Percentiles rank a stretch among this genome's conserved stretches.
Conservation (phyloP, 2,329 filamentous ascomycete species). For the Whalleya microplaca region DNA sequence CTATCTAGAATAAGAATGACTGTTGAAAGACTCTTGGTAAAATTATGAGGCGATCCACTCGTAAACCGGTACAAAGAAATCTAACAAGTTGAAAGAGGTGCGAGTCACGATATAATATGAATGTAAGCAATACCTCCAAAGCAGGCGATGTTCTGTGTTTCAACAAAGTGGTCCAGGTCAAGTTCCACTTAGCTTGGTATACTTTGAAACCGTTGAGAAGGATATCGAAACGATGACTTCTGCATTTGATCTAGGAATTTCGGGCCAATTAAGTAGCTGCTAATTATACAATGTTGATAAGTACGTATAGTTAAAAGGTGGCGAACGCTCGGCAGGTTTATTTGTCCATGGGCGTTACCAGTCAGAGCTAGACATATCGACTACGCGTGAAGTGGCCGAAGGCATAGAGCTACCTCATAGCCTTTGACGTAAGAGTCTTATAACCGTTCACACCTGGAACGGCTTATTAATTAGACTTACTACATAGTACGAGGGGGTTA, state of each 20-base stretch:
- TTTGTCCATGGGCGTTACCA: not conserved
- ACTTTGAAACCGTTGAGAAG: not conserved
- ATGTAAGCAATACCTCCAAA: not conserved
- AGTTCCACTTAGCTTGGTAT: not conserved
- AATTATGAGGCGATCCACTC: no score
- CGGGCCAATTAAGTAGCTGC: slow-evolving; percentile 11
- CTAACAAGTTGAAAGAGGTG: not conserved
- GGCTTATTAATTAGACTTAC: no score
- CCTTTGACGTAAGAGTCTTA: no score
- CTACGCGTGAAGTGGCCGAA: no score
- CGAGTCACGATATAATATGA: not conserved
- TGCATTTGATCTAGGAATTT: slow-evolving; percentile 2
- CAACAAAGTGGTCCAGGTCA: not conserved
- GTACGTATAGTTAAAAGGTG: no score
- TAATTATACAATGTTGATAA: slow-evolving; percentile 1
- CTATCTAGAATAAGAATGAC: not conserved
- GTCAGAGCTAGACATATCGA: no score
- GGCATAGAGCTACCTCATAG: no score
- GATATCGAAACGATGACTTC: slow-evolving; percentile 8
- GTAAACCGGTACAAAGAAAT: no score
- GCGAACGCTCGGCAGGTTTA: not conserved
- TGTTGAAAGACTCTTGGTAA: not conserved
- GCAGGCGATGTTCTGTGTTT: not conserved
- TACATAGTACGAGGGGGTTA: slow-evolving; percentile 8
- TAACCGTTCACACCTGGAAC: no score